Conservation (phyloP, 73 alveolate species). For the Breviolum minutum region DNA sequence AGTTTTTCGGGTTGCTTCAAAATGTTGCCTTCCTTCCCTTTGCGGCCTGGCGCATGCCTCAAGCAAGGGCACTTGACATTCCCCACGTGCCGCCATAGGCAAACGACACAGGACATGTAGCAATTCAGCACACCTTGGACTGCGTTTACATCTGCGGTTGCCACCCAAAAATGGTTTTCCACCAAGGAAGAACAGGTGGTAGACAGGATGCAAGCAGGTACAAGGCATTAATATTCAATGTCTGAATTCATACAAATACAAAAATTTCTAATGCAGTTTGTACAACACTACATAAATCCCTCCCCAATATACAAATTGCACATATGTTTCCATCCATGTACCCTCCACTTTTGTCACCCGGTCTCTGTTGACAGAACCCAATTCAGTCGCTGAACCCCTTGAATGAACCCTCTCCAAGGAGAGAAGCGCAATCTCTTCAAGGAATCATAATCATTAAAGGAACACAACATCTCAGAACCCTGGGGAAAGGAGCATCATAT, state of each 20-base stretch:
- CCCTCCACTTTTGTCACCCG: too few relatives aligned
- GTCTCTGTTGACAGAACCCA: too few relatives aligned
- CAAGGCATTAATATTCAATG: not conserved
- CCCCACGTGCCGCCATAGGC: not conserved
- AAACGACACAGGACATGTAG: slow-evolving; percentile 18
- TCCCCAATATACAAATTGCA: not conserved
- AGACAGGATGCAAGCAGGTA: too few relatives aligned
- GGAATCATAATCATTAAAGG: too few relatives aligned
- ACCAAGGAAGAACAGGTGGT: not conserved
- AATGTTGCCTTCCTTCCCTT: not conserved
- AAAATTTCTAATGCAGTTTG: not conserved
- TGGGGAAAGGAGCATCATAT: too few relatives aligned
- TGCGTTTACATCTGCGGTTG: not conserved
- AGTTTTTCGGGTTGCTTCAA: too few relatives aligned
- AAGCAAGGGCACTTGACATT: not conserved
- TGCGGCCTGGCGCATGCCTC: slow-evolving; percentile 62
- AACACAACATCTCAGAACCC: too few relatives aligned
- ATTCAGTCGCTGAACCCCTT: too few relatives aligned
- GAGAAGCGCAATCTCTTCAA: too few relatives aligned
- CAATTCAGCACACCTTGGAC: slow-evolving; percentile 51
- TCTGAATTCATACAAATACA: not conserved
- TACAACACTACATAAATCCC: not conserved
- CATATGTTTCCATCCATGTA: too few relatives aligned
- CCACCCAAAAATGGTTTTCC: not conserved
- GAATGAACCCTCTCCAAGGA: too few relatives aligned